These are phyloP conservation scores for Colletotrichum incanum DNA, from an alignment of 2,329 filamentous ascomycete genomes.

Conservation along the genomic window DNA sequence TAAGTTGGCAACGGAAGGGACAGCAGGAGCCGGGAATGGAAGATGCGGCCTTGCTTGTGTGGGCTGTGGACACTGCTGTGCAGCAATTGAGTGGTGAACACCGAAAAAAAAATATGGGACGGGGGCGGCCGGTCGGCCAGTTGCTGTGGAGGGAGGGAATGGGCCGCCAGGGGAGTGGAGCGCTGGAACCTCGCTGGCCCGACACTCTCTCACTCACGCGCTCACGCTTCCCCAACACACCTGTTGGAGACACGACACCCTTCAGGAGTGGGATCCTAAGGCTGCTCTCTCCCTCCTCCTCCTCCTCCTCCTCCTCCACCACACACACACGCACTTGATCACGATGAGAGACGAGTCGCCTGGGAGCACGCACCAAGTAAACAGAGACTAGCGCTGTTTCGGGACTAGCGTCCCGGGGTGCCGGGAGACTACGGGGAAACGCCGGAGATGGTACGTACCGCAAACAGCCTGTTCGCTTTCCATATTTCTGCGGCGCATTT, in stretches of 20 bases:
- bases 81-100: slow-evolving; percentile 12
- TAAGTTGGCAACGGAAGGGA: slow-evolving; percentile 36
- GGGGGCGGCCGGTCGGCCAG: not conserved
- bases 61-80: not conserved
- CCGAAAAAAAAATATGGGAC: slow-evolving; percentile 33
- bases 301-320: rapidly evolving
- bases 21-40: slow-evolving; percentile 7
- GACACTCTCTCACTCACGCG: slow-evolving; percentile 5
- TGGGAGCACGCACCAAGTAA: not conserved
- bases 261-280: not conserved
- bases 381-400: slow-evolving; percentile 7
- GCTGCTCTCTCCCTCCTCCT: not conserved
- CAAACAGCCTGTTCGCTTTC: not conserved
- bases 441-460: slow-evolving; percentile 37
- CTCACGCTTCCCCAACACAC: too few relatives aligned
- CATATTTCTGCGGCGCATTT: not conserved
- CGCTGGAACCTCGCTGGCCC: slow-evolving; percentile 31
- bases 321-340: not conserved
- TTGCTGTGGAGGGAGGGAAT: not conserved
- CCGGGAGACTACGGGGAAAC: slow-evolving; percentile 39
- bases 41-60: slow-evolving; percentile 22
- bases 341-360: not conserved
- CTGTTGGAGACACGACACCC: not conserved
- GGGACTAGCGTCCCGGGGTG: slow-evolving; percentile 25
- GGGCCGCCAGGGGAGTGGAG: slow-evolving; percentile 13